Base-by-base conservation (phyloP, 1,284 basidiomycete genomes). In the Coniferiporia weirii region DNA sequence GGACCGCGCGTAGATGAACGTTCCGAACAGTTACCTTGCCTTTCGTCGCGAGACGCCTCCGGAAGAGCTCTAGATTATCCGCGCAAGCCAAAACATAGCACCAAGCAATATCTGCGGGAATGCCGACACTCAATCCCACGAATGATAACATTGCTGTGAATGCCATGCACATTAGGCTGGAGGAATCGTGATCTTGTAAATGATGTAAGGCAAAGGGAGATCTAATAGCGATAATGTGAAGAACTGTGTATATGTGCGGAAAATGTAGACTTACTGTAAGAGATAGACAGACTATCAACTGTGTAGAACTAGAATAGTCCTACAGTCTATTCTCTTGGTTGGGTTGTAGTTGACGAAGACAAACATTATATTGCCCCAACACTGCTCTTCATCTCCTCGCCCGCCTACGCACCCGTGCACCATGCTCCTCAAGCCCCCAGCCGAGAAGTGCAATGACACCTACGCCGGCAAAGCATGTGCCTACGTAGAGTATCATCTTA, bases 41-140 rank as follows among this genome's bases (percentile, higher is more conserved):
- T 98, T 92, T 73, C 81, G 96, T n/a, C 87, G 95, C 64, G 84
- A 89, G 65, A 98, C 95, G 1, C 75, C 98, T 51, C 69, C 91
- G 56, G 93, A 94, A 66, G 96, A 98, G 70, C 76, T 96, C 27
- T 76, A 79, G n/a, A 79, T 90, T 79, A 84, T 91, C 61, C 70
- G 74, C 13, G 43, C 57, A 0, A 62, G 57, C 40, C 65, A 65
- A 36, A 36, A 52, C 46, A 45, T 59, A n/a, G 10, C 15, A 15
- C 47, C 60, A 17, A 19, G 32, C 32, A 20, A 46, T 19, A n/a
- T n/a, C n/a, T n/a, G 22, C 44, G n/a, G 34, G 49, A 13, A 57
- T 48, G n/a, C 15, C 47, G 17, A 22, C 44, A 3, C 32, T 62
- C 12, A 35, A 56, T 12, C 57, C 57, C 0, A 59, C 61, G 8